Evolutionary conservation across 768 basidiomycete genomes (phyloP).

Genomic region (Rhizopogon sp.): DNA sequence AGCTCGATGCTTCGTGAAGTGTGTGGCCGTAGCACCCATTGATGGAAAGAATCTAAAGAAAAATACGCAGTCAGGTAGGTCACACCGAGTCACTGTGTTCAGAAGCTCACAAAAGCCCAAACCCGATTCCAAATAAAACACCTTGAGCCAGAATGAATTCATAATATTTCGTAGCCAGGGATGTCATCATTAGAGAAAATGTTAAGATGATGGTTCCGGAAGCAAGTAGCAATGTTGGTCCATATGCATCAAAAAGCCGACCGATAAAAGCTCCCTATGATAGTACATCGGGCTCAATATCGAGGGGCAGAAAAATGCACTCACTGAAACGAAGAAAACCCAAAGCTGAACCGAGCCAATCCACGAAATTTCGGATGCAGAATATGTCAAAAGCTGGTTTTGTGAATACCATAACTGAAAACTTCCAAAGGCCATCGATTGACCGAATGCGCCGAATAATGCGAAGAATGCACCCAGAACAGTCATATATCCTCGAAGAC

Average conservation of each 20-base stretch:
- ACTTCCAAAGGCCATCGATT: slow-evolving; percentile 60
- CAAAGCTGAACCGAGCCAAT: slow-evolving; percentile 58
- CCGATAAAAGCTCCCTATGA: slow-evolving; percentile 50
- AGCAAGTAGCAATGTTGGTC: slow-evolving; percentile 44
- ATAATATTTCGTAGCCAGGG: slow-evolving; percentile 46
- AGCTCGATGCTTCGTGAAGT: slow-evolving; percentile 52
- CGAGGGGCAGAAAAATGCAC: slow-evolving; percentile 12
- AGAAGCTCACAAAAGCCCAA: slow-evolving; percentile 48
- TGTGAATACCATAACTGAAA: slow-evolving; percentile 55
- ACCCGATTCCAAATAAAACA: slow-evolving; percentile 51
- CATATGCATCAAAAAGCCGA: slow-evolving; percentile 47
- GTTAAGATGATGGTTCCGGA: slow-evolving; percentile 41
- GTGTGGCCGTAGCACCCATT: slow-evolving; percentile 52
- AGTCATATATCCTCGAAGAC: slow-evolving; percentile 13
- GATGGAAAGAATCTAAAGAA: slow-evolving; percentile 52
- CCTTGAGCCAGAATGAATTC: slow-evolving; percentile 55
- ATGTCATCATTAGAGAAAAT: slow-evolving; percentile 47
- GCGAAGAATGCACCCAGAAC: slow-evolving; percentile 41
- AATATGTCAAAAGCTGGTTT: slow-evolving; percentile 43
- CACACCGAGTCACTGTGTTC: background rate
- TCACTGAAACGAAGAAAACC: slow-evolving; percentile 56
- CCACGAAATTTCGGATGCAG: slow-evolving; percentile 55
- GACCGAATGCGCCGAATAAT: slow-evolving; percentile 56
- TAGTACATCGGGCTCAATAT: no score
- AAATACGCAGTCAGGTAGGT: slow-evolving; percentile 1